These are phyloP conservation scores for Hyaloperonospora brassicae DNA, from an alignment of 352 stramenopile genomes.

Conservation along the genomic window DNA sequence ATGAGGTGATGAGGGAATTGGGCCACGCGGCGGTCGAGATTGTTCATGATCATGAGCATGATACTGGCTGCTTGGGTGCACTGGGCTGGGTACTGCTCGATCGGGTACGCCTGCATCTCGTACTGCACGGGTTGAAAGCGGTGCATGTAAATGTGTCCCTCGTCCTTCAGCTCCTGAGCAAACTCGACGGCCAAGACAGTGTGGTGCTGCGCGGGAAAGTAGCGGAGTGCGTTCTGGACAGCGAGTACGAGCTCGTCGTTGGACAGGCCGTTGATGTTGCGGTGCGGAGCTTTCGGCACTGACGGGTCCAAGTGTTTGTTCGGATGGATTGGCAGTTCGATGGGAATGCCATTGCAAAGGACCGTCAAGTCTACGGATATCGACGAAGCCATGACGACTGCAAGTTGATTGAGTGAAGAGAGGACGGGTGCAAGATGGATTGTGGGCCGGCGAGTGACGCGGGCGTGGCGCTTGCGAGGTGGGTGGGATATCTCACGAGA, in stretches of 20 bases:
- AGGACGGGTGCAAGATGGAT: too few relatives aligned
- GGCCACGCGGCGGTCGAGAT: constrained; percentile 77
- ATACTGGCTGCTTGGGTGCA: constrained; percentile 74
- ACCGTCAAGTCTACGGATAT: constrained; percentile 38
- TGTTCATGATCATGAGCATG: constrained; percentile 90
- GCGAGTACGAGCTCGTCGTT: constrained; percentile 63
- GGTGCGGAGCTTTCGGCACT: constrained; percentile 47
- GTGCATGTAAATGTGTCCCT: constrained; percentile 90
- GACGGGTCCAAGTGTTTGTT: constrained; percentile 41
- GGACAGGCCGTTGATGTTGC: constrained; percentile 42
- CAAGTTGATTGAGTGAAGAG: background rate
- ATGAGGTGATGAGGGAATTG: constrained; percentile 85
- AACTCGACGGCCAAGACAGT: constrained; percentile 70
- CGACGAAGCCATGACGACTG: constrained; percentile 16
- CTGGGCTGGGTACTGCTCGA: constrained; percentile 62
- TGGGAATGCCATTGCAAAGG: constrained; percentile 41
- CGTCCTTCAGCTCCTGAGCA: constrained; percentile 77
- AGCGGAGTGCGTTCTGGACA: constrained; percentile 81
- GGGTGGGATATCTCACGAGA: background rate
- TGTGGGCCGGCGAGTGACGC: too few relatives aligned
- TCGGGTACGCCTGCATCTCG: constrained; percentile 85
- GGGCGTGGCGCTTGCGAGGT: constrained; percentile 5
- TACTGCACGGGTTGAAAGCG: constrained; percentile 76
- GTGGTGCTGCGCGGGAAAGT: constrained; percentile 75
- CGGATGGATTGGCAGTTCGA: constrained; percentile 41